Evolutionary conservation across 1,284 basidiomycete genomes (phyloP), one percentile per base, ranked within the genome.

Genomic region (Wolfiporia cocos): DNA sequence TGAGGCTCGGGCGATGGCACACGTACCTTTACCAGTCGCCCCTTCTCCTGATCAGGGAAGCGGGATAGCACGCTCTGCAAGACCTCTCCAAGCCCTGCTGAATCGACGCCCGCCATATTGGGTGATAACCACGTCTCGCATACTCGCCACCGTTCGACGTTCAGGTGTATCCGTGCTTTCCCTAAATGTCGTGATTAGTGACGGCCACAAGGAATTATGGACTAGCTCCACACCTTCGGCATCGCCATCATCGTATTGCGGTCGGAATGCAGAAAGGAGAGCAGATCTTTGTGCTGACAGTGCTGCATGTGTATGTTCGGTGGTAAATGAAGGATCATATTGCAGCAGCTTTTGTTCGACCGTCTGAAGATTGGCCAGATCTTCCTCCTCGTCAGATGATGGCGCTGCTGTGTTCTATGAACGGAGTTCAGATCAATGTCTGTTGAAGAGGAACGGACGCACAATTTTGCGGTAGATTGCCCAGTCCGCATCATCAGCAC

Each of bases 351-450:
- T 87, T 47, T 73, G 71, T 64, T 99, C 95, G 44, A 99, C 71
- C 0, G 71, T 57, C 34, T 83, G 74, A 9, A 99, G 73, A 34
- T 81, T 76, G 5, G 69, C 70, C 22, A 88, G 63, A 54, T 98
- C 93, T 2, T 98, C 95, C 56, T 97, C 95, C 65, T 99, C 95
- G 44, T 96, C 94, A 1, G 92, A 94, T 1, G 92, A 94, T n/a
- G 81, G 81, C 2, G 87, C 87, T 1, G 83, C 81, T 2, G 77
- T 84, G 53, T 90, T 91, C 86, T 87, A 43, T 10, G 14, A 9
- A 31, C 7, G 10, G 38, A n/a, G 18, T 17, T 24, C 3, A 24
- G 30, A 23, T 32, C 5, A 34, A 7, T 26, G 21, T 31, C 11
- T 44, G 5, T 41, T 12, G 19, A 37, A 10, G 23, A 34, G 24